Percentiles rank a stretch among this genome's conserved stretches.
phyloP scores from a whole-genome alignment of 441 rosid species.

The Brassica balearica region DNA sequence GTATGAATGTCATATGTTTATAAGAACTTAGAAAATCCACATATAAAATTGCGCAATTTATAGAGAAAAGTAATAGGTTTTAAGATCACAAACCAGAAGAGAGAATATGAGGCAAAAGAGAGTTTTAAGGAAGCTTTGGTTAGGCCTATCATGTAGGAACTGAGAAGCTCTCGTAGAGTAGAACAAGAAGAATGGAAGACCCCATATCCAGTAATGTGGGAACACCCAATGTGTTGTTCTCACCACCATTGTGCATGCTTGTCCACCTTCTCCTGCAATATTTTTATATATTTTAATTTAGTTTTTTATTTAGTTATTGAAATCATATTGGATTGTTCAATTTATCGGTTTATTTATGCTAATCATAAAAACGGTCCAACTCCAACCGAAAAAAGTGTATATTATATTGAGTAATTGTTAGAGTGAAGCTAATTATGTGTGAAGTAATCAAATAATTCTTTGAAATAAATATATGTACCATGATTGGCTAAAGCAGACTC shows the following conservation, averaged over 20 bases:
- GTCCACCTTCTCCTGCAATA: neutral
- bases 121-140: constrained; percentile 57
- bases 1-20: constrained; percentile 38
- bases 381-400: constrained; percentile 7
- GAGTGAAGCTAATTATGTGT: constrained; percentile 16
- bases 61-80: neutral
- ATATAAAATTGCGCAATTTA: neutral
- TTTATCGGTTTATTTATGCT: neutral
- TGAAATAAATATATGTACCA: constrained; percentile 50
- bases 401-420: neutral
- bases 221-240: constrained; percentile 88
- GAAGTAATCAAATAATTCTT: constrained; percentile 13
- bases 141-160: constrained; percentile 76
- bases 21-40: constrained; percentile 36
- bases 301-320: neutral
- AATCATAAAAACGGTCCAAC: neutral
- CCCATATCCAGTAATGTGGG: constrained; percentile 91
- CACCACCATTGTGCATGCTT: constrained; percentile 81
- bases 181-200: constrained; percentile 85
- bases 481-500: constrained; percentile 86
- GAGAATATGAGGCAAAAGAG: constrained; percentile 64
- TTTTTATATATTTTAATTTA: neutral
- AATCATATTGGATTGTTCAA: constrained; percentile 7
- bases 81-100: constrained; percentile 59
- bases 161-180: constrained; percentile 89